These are phyloP conservation scores for Paraphaeosphaeria sporulosa DNA, from an alignment of 2,329 filamentous ascomycete species.

Conservation along the genomic window DNA sequence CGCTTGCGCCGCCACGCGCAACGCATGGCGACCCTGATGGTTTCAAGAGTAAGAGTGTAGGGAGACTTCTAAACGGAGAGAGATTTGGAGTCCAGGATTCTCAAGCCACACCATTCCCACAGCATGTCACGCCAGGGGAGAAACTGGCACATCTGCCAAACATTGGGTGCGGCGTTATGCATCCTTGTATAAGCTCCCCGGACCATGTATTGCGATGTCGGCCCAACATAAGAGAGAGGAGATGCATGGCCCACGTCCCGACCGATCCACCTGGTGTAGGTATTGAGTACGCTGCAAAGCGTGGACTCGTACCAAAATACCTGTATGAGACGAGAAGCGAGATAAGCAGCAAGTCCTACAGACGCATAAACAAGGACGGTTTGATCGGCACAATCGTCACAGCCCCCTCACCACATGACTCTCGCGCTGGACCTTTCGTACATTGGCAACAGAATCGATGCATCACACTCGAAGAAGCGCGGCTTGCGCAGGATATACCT, in stretches of 20 bases:
- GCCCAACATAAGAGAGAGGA: conserved; percentile 41
- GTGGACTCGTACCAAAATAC: conserved; percentile 40
- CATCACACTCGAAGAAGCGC: conserved; percentile 70
- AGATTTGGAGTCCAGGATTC: conserved; percentile 64
- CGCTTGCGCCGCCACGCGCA: conserved; percentile 63
- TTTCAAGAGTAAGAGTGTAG: conserved; percentile 55
- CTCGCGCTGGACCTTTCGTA: conserved; percentile 61
- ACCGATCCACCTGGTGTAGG: conserved; percentile 54
- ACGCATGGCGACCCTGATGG: conserved; percentile 68
- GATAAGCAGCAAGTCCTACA: conserved; percentile 51
- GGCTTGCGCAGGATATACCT: conserved; percentile 73
- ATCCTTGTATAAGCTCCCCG: conserved; percentile 69
- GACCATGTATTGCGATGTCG: conserved; percentile 66
- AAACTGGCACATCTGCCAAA: conserved; percentile 67
- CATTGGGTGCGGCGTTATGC: conserved; percentile 67
- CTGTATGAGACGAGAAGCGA: conserved; percentile 30
- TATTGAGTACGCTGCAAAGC: conserved; percentile 45
- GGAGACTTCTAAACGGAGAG: conserved; percentile 49
- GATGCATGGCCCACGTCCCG: conserved; percentile 66
- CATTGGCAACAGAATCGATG: conserved; percentile 73
- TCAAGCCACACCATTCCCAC: conserved; percentile 67
- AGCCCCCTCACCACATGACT: conserved; percentile 58
- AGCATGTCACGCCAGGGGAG: conserved; percentile 62
- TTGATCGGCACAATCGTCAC: conserved; percentile 73
- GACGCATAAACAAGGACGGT: conserved; percentile 59